Evolutionary conservation across 2,329 filamentous ascomycete species (phyloP), one percentile per base, ranked within the genome.

Genomic region (Dichotomopilus funicola): DNA sequence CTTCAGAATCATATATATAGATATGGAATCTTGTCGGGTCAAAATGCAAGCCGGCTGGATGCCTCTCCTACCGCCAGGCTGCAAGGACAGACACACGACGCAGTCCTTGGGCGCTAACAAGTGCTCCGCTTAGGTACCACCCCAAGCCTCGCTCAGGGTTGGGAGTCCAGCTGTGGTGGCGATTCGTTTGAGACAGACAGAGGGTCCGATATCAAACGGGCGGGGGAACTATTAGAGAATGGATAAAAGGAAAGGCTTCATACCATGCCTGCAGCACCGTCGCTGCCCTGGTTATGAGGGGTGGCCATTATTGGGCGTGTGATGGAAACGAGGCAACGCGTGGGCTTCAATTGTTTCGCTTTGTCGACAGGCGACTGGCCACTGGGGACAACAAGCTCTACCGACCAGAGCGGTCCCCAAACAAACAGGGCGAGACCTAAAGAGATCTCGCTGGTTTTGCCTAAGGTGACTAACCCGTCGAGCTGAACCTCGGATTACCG

Each of bases 231-330:
- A 40, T 27, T 48, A 49, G 34, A 55, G 46, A 49, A 7, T 27
- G 36, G 49, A n/a, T 2, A 8, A 35, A 42, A 33, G 31, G 36
- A 9, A 31, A 38, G 34, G 45, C 11, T 38, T 56, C 59, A 43
- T 63, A 65, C 63, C 59, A 56, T 53, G 49, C 59, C 38, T 44
- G 61, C 60, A 58, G 60, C 57, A 44, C 37, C 44, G 42, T 63
- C 63, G 61, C 60, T 58, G 61, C 58, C 58, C 46, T 59, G 54
- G 52, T 59, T 63, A 42, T 61, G 60, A 49, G 58, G 55, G 19
- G 59, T 55, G 49, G 55, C 55, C 63, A 65, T 64, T 55, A 27
- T 63, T 57, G 45, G 55, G 51, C 50, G 40, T 34, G 19, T 27
- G 19, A 27, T 27, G 19, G 19, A 3, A 27, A 2, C 2, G 19